Conservation (phyloP, 805 yeast species). For the Cyberlindnera americana region DNA sequence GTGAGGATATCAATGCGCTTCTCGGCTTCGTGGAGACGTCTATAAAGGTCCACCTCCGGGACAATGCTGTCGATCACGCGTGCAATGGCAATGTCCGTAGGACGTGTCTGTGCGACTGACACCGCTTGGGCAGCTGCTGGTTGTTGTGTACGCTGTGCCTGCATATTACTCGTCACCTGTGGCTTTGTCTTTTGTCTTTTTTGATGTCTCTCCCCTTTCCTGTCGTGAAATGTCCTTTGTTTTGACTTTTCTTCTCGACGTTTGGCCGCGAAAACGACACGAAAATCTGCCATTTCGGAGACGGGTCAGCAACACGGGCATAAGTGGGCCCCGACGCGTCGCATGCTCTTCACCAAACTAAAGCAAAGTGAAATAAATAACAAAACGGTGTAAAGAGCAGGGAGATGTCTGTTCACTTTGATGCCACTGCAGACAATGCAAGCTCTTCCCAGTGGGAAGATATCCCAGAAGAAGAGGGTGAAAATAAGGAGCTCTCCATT, state of each 20-base stretch:
- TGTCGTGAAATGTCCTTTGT: neutral
- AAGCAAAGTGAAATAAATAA: too few relatives aligned
- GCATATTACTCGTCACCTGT: neutral
- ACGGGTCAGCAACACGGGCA: too few relatives aligned
- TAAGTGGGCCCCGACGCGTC: too few relatives aligned
- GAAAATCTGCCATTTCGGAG: too few relatives aligned
- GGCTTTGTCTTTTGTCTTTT: neutral
- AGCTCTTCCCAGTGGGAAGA: slow-evolving; percentile 3
- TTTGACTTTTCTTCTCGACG: neutral
- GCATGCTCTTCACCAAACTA: too few relatives aligned
- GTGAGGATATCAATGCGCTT: slow-evolving; percentile 74
- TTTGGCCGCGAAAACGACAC: too few relatives aligned
- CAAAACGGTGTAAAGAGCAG: neutral
- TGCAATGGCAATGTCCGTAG: slow-evolving; percentile 53
- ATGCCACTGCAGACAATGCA: slow-evolving; percentile 7
- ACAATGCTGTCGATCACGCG: slow-evolving; percentile 41
- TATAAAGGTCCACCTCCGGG: slow-evolving; percentile 72
- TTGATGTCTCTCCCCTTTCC: neutral
- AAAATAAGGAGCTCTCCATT: slow-evolving; percentile 29
- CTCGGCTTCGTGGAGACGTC: slow-evolving; percentile 77
- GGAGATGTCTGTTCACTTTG: slow-evolving; percentile 9
- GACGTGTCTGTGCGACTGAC: slow-evolving; percentile 31
- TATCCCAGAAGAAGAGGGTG: slow-evolving; percentile 17
- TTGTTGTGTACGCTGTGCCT: slow-evolving; percentile 2
- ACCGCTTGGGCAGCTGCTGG: slow-evolving; percentile 13